Conservation (phyloP, 345 rosid species). For the Zanthoxylum bungeanum region DNA sequence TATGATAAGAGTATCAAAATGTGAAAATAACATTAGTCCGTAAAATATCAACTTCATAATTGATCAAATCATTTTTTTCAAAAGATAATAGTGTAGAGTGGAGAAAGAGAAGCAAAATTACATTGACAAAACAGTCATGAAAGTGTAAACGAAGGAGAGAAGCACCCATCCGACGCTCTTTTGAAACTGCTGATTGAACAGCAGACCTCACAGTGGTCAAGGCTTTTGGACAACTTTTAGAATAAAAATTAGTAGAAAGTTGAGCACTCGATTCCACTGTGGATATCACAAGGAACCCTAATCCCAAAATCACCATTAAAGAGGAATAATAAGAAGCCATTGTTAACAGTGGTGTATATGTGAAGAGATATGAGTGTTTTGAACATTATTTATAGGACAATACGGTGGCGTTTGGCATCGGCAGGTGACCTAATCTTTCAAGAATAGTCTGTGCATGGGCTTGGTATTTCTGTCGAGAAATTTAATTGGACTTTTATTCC, state of each 20-base stretch:
- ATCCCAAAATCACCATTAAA: neutral
- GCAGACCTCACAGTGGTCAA: constrained; percentile 27
- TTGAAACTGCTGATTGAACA: constrained; percentile 38
- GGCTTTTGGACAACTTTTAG: constrained; percentile 44
- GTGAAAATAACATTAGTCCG: no score
- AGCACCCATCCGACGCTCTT: constrained; percentile 54
- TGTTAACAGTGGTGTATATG: neutral
- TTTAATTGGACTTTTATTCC: constrained; percentile 9
- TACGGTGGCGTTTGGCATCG: neutral
- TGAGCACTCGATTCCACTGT: constrained; percentile 33
- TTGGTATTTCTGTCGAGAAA: neutral
- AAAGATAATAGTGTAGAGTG: no score
- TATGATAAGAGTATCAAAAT: no score
- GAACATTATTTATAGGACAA: constrained; percentile 11
- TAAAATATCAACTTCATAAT: no score
- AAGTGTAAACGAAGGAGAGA: constrained; percentile 46
- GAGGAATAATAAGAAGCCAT: constrained; percentile 18
- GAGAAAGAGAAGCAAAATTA: constrained; percentile 14
- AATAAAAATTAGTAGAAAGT: constrained; percentile 41
- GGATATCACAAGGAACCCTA: constrained; percentile 27
- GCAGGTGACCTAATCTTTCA: constrained; percentile 23
- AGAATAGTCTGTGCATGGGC: constrained; percentile 16
- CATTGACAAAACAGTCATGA: constrained; percentile 57
- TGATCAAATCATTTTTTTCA: no score
- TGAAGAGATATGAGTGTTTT: neutral